Evolutionary conservation across 768 basidiomycete genomes (phyloP), one percentile per base, ranked within the genome.

Genomic region (Suillus placidus): DNA sequence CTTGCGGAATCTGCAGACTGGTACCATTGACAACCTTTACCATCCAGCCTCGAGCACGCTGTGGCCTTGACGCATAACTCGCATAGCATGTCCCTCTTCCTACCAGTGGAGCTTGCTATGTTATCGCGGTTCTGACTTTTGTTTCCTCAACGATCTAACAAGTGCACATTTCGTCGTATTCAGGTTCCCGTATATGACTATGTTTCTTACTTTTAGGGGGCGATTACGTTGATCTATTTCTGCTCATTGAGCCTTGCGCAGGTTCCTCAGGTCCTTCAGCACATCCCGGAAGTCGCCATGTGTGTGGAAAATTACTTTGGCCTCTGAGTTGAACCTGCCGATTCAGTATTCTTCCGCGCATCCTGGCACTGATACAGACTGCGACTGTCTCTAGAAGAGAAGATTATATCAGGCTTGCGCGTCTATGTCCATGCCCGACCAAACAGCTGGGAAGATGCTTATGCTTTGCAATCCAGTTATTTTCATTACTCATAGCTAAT

Each of bases 231-330:
- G 97, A 99, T 78, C 87, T 99, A 16, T 82, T 90, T 1, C 82
- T 90, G 60, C 91, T 98, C 67, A 96, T 97, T 0, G 97, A 99
- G 74, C 87, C 94, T 60, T 99, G 95, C 77, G 98, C 97, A 0
- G 97, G 97, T 8, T 98, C 98, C 77, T 87, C 90, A 2, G 97
- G 97, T 2, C 80, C 84, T 34, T 92, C 93, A 52, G 89, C 97
- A 0, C 85, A 91, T 67, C 87, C 55, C 99, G 97, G 97, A 83
- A 84, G 57, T 88, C 97, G 9, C 26, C 26, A 99, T 99, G 64
- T 99, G 99, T 76, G 89, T 97, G 73, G 97, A 99, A 76, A 99
- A 99, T 74, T 99, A 97, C 72, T 99, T 99, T 76, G 94, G 94
- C 4, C 77, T 92, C 26, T 87, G 90, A 93, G 71, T 75, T 86